phyloP scores from a whole-genome alignment of 768 basidiomycete species.

The Tremella fuciformis region DNA sequence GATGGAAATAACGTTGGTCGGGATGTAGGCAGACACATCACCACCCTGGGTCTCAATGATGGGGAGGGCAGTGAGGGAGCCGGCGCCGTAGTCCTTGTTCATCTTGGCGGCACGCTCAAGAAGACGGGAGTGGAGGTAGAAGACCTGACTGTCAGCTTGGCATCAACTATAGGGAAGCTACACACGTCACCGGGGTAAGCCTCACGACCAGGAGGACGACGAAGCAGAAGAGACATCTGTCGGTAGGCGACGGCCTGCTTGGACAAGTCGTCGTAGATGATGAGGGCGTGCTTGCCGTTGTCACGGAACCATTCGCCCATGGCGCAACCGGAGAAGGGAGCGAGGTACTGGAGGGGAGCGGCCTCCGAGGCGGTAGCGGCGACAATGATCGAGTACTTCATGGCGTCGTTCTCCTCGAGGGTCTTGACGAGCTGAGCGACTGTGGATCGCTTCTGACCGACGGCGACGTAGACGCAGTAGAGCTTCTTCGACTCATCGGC shows the following conservation, averaged over 20 bases:
- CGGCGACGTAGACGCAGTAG: slow-evolving; percentile 99
- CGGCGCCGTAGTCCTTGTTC: slow-evolving; percentile 98
- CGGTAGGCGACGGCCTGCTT: slow-evolving; percentile 99
- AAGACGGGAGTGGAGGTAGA: slow-evolving; percentile 99
- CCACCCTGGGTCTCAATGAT: slow-evolving; percentile 99
- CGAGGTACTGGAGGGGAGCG: slow-evolving; percentile 97
- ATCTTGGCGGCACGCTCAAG: slow-evolving; percentile 99
- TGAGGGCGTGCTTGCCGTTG: slow-evolving; percentile 99
- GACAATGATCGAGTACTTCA: slow-evolving; percentile 99
- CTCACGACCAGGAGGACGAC: slow-evolving; percentile 99
- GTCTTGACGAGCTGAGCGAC: slow-evolving; percentile 99
- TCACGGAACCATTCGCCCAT: slow-evolving; percentile 99
- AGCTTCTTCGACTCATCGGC: slow-evolving; percentile 95
- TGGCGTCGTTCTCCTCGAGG: slow-evolving; percentile 98
- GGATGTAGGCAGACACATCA: slow-evolving; percentile 99
- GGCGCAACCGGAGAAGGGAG: slow-evolving; percentile 99
- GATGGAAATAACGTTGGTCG: slow-evolving; percentile 92
- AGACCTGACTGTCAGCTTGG: slow-evolving; percentile 60
- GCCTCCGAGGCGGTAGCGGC: slow-evolving; percentile 99
- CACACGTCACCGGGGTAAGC: slow-evolving; percentile 81
- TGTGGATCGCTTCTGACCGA: slow-evolving; percentile 99
- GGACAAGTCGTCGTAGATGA: slow-evolving; percentile 99
- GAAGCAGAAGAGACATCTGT: slow-evolving; percentile 99
- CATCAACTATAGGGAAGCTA: not conserved
- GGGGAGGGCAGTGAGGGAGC: slow-evolving; percentile 96